phyloP scores from a whole-genome alignment of 164 flowering plant species.

The Aristolochia contorta region DNA sequence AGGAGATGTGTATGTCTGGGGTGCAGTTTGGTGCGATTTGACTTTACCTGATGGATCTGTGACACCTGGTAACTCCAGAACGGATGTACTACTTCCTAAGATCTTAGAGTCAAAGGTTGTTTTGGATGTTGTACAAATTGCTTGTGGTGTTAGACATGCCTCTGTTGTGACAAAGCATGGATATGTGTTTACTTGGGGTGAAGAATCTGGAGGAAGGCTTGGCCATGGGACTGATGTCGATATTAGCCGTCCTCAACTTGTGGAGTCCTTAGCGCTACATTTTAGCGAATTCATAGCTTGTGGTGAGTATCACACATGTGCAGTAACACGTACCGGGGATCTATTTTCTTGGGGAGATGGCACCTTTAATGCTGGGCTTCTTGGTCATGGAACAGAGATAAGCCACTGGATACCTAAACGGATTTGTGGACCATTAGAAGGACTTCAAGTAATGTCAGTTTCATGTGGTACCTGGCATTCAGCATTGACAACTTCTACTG shows the following conservation, averaged over 20 bases:
- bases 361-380: conserved; percentile 56
- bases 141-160: conserved; percentile 75
- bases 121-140: conserved; percentile 76
- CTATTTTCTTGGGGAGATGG: conserved; percentile 87
- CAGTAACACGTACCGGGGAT: conserved; percentile 59
- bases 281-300: conserved; percentile 65
- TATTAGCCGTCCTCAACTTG: conserved; percentile 55
- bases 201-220: conserved; percentile 80
- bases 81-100: conserved; percentile 66
- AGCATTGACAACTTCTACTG: conserved; percentile 55
- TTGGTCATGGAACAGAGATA: conserved; percentile 60
- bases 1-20: conserved; percentile 97
- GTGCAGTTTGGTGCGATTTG: conserved; percentile 68
- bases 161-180: conserved; percentile 88
- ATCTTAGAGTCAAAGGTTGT: conserved; percentile 72
- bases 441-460: conserved; percentile 59
- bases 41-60: conserved; percentile 28
- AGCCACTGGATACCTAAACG: conserved; percentile 86
- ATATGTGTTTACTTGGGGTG: conserved; percentile 95
- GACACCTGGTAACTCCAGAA: conserved; percentile 24
- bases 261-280: conserved; percentile 49
- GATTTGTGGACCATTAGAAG: conserved; percentile 64
- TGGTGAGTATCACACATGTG: conserved; percentile 88
- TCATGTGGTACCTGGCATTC: conserved; percentile 89
- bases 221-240: conserved; percentile 70